phyloP scores from a whole-genome alignment of 2,329 filamentous ascomycete genomes.

The Metarhizium guizhouense region DNA sequence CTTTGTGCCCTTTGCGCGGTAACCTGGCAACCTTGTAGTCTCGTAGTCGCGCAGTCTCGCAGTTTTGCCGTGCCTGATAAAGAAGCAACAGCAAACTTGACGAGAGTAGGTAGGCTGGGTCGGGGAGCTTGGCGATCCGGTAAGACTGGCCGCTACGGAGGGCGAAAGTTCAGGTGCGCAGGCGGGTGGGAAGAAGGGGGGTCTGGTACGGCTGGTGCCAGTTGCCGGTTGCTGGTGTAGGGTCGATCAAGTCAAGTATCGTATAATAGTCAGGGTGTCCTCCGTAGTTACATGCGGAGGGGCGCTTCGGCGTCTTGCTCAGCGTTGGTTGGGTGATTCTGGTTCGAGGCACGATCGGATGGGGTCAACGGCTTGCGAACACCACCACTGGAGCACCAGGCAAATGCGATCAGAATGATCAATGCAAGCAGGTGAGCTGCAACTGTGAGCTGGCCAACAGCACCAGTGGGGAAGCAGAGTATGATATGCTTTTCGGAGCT shows the following conservation, averaged over 20 bases:
- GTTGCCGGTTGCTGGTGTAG: neutral
- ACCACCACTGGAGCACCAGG: neutral
- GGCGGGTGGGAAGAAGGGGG: neutral
- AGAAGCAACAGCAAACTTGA: neutral
- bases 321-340: neutral
- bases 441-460: constrained; percentile 1
- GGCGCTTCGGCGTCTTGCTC: neutral
- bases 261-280: no score
- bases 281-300: no score
- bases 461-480: constrained; percentile 3
- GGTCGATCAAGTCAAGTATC: no score
- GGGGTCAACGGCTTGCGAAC: neutral
- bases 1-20: no score
- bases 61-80: neutral
- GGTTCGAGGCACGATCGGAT: constrained; percentile 2
- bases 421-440: constrained; percentile 2
- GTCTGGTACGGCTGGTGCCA: neutral
- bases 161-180: neutral
- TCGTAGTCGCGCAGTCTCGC: neutral
- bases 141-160: neutral
- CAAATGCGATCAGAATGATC: constrained; percentile 2
- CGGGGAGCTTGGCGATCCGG: neutral
- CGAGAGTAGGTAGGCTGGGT: neutral
- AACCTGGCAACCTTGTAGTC: no score
- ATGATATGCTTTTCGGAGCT: constrained; percentile 7